Evolutionary conservation across 129 eudicot genomes (phyloP), one percentile per base, ranked within the genome.

Genomic region (Oenanthe sinensis): DNA sequence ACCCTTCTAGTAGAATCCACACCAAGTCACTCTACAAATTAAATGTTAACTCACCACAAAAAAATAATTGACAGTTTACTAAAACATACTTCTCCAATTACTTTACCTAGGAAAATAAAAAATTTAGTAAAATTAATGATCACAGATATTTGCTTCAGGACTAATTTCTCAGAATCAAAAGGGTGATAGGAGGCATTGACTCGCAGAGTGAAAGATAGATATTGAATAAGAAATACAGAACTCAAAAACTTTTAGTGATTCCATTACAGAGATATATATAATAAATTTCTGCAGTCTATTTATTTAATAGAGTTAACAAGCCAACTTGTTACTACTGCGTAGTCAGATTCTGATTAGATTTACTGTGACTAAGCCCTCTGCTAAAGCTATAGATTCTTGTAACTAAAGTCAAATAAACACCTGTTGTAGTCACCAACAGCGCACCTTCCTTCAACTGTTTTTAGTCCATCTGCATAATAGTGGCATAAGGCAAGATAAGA

Each of bases 361-460:
- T 12, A 3, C n/a, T 58, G 14, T 58, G 30, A 58, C 67, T 58
- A 22, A 24, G 36, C 33, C 33, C 28, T n/a, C 33, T n/a, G 43
- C 8, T 26, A 4, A 48, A 55, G 73, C 79, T 48, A 48, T 44
- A 46, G 19, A 42, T 75, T 78, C 48, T 68, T 14, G 79, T 24
- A 68, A 73, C 30, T 40, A 50, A 71, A 79, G 81, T 39, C 49
- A 47, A 39, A 81, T 37, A 58, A 58, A 8, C 85, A 95, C 99
- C 86, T 81, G 39, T 80, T 85, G 84, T 89, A 87, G 81, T 82
- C 77, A 28, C 96, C 95, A 85, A 81, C 82, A 74, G 96, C 91
- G 82, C 99, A 95, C 86, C 99, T 91, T 81, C 99, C 99, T 90
- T 95, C 97, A 79, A 89, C 78, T 71, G 92, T 95, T 84, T 95